Evolutionary conservation across 495 filamentous ascomycete species (phyloP), one percentile per base, ranked within the genome.

Genomic region (Oleoguttula mirabilis): DNA sequence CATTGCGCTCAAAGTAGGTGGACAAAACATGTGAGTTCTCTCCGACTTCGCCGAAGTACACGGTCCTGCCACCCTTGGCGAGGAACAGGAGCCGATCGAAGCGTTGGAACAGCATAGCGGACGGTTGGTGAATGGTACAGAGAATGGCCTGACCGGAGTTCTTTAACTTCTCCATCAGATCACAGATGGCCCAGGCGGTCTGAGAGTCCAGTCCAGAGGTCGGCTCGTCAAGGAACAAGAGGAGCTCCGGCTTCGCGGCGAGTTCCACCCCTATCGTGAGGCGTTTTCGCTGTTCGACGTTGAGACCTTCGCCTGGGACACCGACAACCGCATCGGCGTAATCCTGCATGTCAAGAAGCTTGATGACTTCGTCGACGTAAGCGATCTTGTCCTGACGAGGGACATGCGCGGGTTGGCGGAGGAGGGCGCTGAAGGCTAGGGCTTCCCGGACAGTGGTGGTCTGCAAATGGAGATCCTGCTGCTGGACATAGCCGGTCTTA

Each of bases 401-500:
- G 8, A 76, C 69, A 19, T 74, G 70, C 14, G 73, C 76, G 3
- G 88, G 84, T 55, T 94, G 88, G 34, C 88, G 80, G 12, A 94
- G 74, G 25, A 87, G 60, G 30, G 88, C 88, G 41, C 76, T 82
- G 60, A 95, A 95, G 32, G 72, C 67, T 11, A 95, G 68, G 21
- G 86, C 84, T 57, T 84, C 88, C 32, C 87, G 75, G 27, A 94
- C 87, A 4, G 88, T 96, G 1, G 79, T 76, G 0, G 85, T 92
- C 25, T 79, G 69, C 19, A 92, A 70, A 60, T 94, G 88, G 7
- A 96, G 72, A 73, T 96, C 88, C 61, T 93, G 86, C 59, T 96
- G 88, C 54, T 96, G 85, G 15, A 90, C 88, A 52, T 94, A 96
- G 20, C 88, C 88, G 2, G 87, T 94, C 66, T 90, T 90, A 24